Evolutionary conservation across 495 filamentous ascomycete genomes (phyloP).

Genomic region (Rostrohypoxylon terebratum): DNA sequence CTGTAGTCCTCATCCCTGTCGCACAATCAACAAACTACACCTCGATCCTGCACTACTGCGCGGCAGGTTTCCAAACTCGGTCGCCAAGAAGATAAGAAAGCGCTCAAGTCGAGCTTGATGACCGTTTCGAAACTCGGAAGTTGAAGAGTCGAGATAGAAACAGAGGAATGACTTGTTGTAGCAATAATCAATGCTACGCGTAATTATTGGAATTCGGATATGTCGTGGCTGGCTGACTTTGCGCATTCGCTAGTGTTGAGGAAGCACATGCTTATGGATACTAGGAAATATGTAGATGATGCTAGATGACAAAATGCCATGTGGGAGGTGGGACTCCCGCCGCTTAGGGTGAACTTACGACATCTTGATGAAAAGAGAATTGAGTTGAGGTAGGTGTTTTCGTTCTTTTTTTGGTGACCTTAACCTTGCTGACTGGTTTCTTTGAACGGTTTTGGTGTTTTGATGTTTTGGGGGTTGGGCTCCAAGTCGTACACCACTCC

Average conservation of each 20-base stretch:
- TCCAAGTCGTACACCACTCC: constrained; percentile 8
- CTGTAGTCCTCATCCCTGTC: constrained; percentile 30
- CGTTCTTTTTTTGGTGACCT: constrained; percentile 21
- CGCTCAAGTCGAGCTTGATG: constrained; percentile 22
- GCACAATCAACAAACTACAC: constrained; percentile 28
- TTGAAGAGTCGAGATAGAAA: constrained; percentile 12
- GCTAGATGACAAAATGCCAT: constrained; percentile 40
- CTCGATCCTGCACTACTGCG: constrained; percentile 37
- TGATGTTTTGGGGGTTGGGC: not conserved
- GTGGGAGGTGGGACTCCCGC: constrained; percentile 46
- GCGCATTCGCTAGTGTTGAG: constrained; percentile 12
- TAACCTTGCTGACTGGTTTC: constrained; percentile 9
- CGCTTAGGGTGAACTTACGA: constrained; percentile 27
- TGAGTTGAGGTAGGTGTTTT: no score
- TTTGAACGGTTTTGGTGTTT: not conserved
- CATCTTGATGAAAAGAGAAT: constrained; percentile 37
- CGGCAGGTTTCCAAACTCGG: constrained; percentile 39
- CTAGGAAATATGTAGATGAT: constrained; percentile 20
- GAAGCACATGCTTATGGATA: constrained; percentile 1
- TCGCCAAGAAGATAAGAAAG: constrained; percentile 39
- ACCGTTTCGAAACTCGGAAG: constrained; percentile 21
- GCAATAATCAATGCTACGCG: constrained; percentile 12
- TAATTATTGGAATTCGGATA: not conserved
- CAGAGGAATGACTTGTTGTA: not conserved
- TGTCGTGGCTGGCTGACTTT: constrained; percentile 8